Evolutionary conservation across 2,329 filamentous ascomycete species (phyloP), one percentile per base, ranked within the genome.

Genomic region (Apiospora saccharicola): DNA sequence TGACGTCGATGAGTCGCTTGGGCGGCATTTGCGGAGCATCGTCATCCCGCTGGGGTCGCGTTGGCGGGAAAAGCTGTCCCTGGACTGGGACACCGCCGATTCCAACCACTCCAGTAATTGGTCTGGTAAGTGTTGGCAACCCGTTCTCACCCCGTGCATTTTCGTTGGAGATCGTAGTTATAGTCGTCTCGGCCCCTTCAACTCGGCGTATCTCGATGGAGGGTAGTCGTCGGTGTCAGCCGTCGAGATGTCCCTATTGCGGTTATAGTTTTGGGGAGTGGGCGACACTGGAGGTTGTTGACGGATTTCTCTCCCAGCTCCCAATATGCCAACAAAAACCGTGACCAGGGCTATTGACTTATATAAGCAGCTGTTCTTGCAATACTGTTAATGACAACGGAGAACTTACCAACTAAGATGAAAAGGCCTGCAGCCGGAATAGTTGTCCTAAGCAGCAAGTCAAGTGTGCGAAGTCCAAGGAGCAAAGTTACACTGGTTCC

Each of bases 401-500:
- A 12, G 46, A 67, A 81, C 83, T 75, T 82, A 89, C 87, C 82
- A 73, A 89, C 83, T 49, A 89, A 75, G 19, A 88, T 77, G 41
- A 85, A 78, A 24, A 90, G 81, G 3, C 88, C 88, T 43, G 82
- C 78, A 4, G 87, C 85, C 44, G 89, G 88, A 34, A 90, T 77
- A 8, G 86, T 83, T 3, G 86, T 89, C 74, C 85, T 83, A 57
- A 84, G 78, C 30, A 85, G 80, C 22, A 89, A 77, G 22, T 82
- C 79, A 19, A 86, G 81, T 5, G 80, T 80, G 24, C 75, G 75
- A 61, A 86, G 81, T 46, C 88, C 89, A 10, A 90, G 78, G 69
- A 88, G 81, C 79, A 90, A 82, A 12, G 85, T 82, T 10, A 86
- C 82, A 75, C 89, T 90, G 72, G 84, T 83, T 75, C 81, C 87